phyloP scores from a whole-genome alignment of 108 stramenopile species.

The Conticribra guillardii region DNA sequence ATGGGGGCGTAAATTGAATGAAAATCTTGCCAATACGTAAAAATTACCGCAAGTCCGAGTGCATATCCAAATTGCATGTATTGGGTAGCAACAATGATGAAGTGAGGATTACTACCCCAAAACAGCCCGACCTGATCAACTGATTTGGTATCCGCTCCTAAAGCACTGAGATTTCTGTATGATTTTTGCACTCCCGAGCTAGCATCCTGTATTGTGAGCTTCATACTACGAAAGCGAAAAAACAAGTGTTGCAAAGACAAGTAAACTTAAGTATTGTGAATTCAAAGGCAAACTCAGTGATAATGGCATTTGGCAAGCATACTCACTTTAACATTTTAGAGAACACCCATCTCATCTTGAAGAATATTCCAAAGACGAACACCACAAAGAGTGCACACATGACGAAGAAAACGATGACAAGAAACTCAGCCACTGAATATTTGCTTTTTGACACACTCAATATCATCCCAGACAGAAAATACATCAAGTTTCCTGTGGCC shows the following conservation, averaged over 20 bases:
- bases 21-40: slow-evolving; percentile 59
- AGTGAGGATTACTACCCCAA: slow-evolving; percentile 73
- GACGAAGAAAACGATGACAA: slow-evolving; percentile 49
- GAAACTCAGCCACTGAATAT: slow-evolving; percentile 23
- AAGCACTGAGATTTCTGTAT: slow-evolving; percentile 17
- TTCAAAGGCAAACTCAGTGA: too few relatives aligned
- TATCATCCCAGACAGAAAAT: slow-evolving; percentile 70
- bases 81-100: slow-evolving; percentile 74
- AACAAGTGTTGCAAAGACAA: background rate
- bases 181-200: background rate
- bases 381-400: slow-evolving; percentile 29
- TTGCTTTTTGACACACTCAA: slow-evolving; percentile 31
- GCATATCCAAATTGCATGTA: slow-evolving; percentile 88
- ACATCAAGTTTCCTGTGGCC: slow-evolving; percentile 62
- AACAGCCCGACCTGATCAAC: slow-evolving; percentile 68
- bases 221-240: background rate
- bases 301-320: too few relatives aligned
- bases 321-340: slow-evolving; percentile 36
- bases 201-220: slow-evolving; percentile 12
- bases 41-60: slow-evolving; percentile 69
- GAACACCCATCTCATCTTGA: slow-evolving; percentile 52
- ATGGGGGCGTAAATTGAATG: background rate
- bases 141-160: slow-evolving; percentile 19
- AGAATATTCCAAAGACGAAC: slow-evolving; percentile 23
- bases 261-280: background rate